A percentile compares a stretch with the other conserved stretches of the same genome.
Conservation (phyloP, 2,329 filamentous ascomycete species). For the Aschersonia sp. region DNA sequence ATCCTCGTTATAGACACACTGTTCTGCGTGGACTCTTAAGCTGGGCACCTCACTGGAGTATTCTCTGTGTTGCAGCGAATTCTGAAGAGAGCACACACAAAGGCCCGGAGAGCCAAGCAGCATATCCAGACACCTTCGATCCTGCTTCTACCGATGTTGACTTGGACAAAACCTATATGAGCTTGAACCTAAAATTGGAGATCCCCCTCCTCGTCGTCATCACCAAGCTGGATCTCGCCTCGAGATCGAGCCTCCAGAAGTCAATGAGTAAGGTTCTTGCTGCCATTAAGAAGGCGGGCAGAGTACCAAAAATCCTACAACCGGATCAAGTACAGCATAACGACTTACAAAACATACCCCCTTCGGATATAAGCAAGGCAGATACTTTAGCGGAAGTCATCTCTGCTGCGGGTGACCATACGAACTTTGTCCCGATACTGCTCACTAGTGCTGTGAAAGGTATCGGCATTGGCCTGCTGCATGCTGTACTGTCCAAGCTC, state of each 20-base stretch:
- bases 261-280: slow-evolving; percentile 63
- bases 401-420: slow-evolving; percentile 22
- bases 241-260: slow-evolving; percentile 51
- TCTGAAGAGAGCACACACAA: slow-evolving; percentile 34
- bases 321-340: slow-evolving; percentile 31
- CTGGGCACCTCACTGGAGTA: slow-evolving; percentile 88
- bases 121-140: slow-evolving; percentile 35
- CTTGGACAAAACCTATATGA: slow-evolving; percentile 64
- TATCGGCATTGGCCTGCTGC: slow-evolving; percentile 63
- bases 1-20: slow-evolving; percentile 77
- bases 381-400: slow-evolving; percentile 39
- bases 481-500: slow-evolving; percentile 64
- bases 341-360: slow-evolving; percentile 41
- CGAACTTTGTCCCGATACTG: slow-evolving; percentile 61
- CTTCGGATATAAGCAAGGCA: slow-evolving; percentile 42
- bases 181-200: slow-evolving; percentile 68
- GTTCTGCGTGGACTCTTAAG: slow-evolving; percentile 82
- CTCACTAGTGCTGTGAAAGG: slow-evolving; percentile 80
- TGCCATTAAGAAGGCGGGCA: slow-evolving; percentile 59
- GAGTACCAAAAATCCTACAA: slow-evolving; percentile 60
- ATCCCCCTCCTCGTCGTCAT: slow-evolving; percentile 70
- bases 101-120: slow-evolving; percentile 11
- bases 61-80: slow-evolving; percentile 77
- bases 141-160: slow-evolving; percentile 45
- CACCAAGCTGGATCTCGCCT: slow-evolving; percentile 82